Evolutionary conservation across 805 yeast species (phyloP).

Genomic region (Suhomyces tanzawaensis): DNA sequence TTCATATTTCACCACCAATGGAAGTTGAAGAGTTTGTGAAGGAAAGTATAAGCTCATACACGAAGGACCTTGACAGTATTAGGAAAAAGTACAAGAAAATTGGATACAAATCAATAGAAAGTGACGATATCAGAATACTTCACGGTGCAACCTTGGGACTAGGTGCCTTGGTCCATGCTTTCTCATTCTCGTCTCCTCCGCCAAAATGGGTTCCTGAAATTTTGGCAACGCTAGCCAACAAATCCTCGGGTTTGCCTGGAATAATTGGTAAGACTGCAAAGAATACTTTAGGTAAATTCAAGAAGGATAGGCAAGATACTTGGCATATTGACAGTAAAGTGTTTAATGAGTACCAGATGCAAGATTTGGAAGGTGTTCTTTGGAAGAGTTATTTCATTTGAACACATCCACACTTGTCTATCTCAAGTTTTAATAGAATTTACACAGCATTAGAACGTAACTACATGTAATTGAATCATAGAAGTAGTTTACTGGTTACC

Average conservation of each 20-base stretch:
- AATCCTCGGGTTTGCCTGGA: slow-evolving; percentile 72
- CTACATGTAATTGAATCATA: background rate
- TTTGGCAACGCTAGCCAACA: slow-evolving; percentile 64
- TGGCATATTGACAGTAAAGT: slow-evolving; percentile 87
- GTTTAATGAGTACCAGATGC: slow-evolving; percentile 76
- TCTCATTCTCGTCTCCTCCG: slow-evolving; percentile 87
- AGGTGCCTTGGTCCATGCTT: slow-evolving; percentile 85
- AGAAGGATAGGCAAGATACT: slow-evolving; percentile 89
- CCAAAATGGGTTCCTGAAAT: slow-evolving; percentile 85
- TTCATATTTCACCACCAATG: slow-evolving; percentile 59
- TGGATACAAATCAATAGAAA: slow-evolving; percentile 34
- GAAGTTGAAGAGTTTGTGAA: slow-evolving; percentile 43
- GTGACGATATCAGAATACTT: slow-evolving; percentile 45
- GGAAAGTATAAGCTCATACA: slow-evolving; percentile 31
- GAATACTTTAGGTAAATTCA: slow-evolving; percentile 75
- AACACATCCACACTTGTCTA: too few relatives aligned
- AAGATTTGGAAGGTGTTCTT: slow-evolving; percentile 89
- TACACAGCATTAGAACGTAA: background rate
- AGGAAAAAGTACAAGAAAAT: slow-evolving; percentile 39
- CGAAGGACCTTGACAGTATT: slow-evolving; percentile 38
- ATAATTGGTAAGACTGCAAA: slow-evolving; percentile 82
- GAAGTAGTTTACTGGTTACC: too few relatives aligned
- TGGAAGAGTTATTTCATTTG: slow-evolving; percentile 90
- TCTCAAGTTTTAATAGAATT: too few relatives aligned
- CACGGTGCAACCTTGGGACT: slow-evolving; percentile 90